phyloP scores from a whole-genome alignment of 345 rosid species.

The Reutealis trisperma region DNA sequence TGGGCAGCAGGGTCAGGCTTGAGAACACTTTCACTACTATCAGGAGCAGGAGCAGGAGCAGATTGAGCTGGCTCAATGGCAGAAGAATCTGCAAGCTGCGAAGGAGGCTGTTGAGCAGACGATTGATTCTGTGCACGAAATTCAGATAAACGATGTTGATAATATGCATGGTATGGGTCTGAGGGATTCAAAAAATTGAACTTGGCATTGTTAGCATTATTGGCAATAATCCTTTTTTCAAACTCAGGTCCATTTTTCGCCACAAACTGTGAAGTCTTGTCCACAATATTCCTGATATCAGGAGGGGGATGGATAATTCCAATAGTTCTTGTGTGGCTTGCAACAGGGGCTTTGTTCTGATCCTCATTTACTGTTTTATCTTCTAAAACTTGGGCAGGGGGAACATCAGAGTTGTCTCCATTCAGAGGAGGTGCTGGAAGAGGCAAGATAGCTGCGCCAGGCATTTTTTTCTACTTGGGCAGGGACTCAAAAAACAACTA shows the following conservation, averaged over 20 bases:
- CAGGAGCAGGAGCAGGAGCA: slow-evolving; percentile 34
- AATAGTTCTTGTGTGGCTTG: slow-evolving; percentile 76
- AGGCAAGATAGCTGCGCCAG: slow-evolving; percentile 55
- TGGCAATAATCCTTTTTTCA: slow-evolving; percentile 69
- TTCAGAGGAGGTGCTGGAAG: slow-evolving; percentile 77
- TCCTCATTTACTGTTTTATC: slow-evolving; percentile 47
- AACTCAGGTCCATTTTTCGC: slow-evolving; percentile 78
- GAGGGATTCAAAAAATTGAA: slow-evolving; percentile 67
- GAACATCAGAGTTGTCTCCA: slow-evolving; percentile 63
- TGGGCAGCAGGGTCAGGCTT: slow-evolving; percentile 62
- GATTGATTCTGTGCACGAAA: slow-evolving; percentile 59
- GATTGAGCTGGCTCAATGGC: slow-evolving; percentile 38
- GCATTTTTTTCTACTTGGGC: slow-evolving; percentile 37
- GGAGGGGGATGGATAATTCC: slow-evolving; percentile 91
- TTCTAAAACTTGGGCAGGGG: slow-evolving; percentile 59
- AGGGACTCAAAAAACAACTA: not conserved
- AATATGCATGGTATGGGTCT: slow-evolving; percentile 80
- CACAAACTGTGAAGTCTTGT: slow-evolving; percentile 77
- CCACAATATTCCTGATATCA: slow-evolving; percentile 76
- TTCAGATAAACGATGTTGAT: slow-evolving; percentile 70
- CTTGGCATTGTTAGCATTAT: slow-evolving; percentile 64
- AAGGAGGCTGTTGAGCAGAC: slow-evolving; percentile 40
- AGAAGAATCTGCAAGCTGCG: slow-evolving; percentile 37
- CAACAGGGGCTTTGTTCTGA: slow-evolving; percentile 46
- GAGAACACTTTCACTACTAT: slow-evolving; percentile 20